Base-by-base conservation (phyloP, 331 rosid species). In the Quercus lobata region DNA sequence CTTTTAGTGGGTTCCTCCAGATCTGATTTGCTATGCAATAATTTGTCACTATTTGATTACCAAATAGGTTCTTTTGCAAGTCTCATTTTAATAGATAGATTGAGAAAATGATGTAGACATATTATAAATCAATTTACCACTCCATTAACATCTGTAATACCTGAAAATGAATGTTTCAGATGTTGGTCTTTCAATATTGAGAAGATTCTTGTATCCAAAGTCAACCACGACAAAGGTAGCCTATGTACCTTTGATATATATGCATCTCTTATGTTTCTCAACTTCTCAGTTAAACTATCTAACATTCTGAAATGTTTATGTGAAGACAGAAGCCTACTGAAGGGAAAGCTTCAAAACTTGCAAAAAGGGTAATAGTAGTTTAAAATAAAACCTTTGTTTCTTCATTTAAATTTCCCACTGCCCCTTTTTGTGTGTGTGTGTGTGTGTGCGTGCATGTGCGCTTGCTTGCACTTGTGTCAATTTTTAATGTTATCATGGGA, bases 201-300 rank as follows among this genome's bases (percentile, higher is more conserved):
- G 97, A 89, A 93, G 98, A 86, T 96, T 96, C 85, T 86, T 96
- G 90, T 49, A 86, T 84, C 94, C 99, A 3, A 88, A 87, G 46
- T 84, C 94, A 75, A 73, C 72, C 34, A 16, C 80, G 70, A 75
- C 83, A 79, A 92, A 89, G 99, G 99, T 96, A 86, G 80, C 83
- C 85, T 86, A 78, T 60, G 18, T 78, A 66, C 76, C 81, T 78
- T 69, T 69, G 60, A 78, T 49, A 44, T 80, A 76, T 77, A 29
- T 71, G 58, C 41, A 72, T 78, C 55, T 81, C 74, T 30, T 77
- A 34, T 16, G 78, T 83, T 73, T 79, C 63, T 83, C 85, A 74
- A 75, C 52, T 46, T 63, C 65, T 80, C 29, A 60, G 44, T 82
- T 58, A 52, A 73, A 56, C 83, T 74, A 84, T 89, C 84, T 84